Evolutionary conservation across 108 stramenopile genomes (phyloP).

Genomic region (Asterionellopsis glacialis): DNA sequence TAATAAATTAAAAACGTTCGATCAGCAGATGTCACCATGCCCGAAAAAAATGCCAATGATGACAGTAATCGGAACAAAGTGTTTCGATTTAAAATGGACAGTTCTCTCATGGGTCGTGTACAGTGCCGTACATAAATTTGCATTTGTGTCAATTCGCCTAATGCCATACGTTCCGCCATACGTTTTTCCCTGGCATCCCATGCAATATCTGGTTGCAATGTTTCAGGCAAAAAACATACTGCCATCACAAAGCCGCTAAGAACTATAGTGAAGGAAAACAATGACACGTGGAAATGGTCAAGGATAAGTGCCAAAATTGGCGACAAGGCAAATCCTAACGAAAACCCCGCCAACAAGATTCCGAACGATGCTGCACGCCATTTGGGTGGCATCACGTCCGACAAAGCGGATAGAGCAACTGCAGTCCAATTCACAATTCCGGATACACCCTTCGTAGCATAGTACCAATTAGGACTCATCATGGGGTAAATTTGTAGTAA

Average conservation of each 20-base stretch:
- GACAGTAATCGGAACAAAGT: conserved; percentile 65
- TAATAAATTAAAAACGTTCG: conserved; percentile 74
- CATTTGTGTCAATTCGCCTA: too few species aligned
- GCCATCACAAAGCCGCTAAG: conserved; percentile 44
- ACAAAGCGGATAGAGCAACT: conserved; percentile 38
- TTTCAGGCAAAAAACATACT: conserved; percentile 39
- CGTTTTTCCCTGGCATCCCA: conserved; percentile 19
- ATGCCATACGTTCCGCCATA: background rate
- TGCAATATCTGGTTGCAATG: conserved; percentile 29
- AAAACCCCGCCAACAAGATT: conserved; percentile 62
- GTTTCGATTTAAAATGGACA: conserved; percentile 79
- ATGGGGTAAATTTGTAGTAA: conserved; percentile 32
- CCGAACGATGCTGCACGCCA: conserved; percentile 51
- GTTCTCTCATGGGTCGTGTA: conserved; percentile 51
- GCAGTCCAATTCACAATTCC: conserved; percentile 46
- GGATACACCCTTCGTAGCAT: conserved; percentile 25
- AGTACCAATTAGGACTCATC: conserved; percentile 35
- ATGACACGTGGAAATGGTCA: conserved; percentile 48
- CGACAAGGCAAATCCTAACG: conserved; percentile 57
- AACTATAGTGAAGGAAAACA: conserved; percentile 40
- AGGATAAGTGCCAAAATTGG: conserved; percentile 59
- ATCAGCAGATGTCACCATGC: conserved; percentile 63
- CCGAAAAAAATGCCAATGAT: conserved; percentile 72
- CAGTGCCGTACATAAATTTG: background rate
- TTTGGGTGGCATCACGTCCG: conserved; percentile 41